These are phyloP conservation scores for Anastatica hierochuntica DNA, from an alignment of 345 rosid species.

Conservation along the genomic window DNA sequence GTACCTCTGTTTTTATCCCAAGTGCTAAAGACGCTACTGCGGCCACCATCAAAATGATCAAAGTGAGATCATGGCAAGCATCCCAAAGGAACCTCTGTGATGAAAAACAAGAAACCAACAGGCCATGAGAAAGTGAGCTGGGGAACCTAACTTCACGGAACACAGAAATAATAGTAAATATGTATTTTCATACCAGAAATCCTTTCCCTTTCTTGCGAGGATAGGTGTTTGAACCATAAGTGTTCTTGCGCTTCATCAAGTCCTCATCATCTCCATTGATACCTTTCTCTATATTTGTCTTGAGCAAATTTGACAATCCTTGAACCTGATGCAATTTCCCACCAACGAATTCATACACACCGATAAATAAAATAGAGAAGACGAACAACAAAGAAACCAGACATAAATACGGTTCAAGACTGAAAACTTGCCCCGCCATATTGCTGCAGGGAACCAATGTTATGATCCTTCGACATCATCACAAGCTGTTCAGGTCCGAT, in stretches of 20 bases:
- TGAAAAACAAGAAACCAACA: neutral
- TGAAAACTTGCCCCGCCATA: conserved; percentile 65
- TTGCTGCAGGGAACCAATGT: conserved; percentile 36
- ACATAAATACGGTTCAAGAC: neutral
- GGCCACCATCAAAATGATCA: conserved; percentile 84
- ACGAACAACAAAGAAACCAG: neutral
- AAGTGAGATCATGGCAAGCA: conserved; percentile 75
- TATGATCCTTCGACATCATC: conserved; percentile 65
- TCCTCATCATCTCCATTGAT: conserved; percentile 67
- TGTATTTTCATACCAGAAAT: conserved; percentile 53
- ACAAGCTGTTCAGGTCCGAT: conserved; percentile 72
- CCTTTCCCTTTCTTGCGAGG: conserved; percentile 86
- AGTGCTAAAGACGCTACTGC: conserved; percentile 79
- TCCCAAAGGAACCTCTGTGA: conserved; percentile 78
- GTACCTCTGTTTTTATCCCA: conserved; percentile 98
- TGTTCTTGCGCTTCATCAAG: conserved; percentile 44
- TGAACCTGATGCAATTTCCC: conserved; percentile 37
- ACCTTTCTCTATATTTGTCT: conserved; percentile 63
- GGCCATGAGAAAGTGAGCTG: neutral
- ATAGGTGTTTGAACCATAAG: conserved; percentile 83
- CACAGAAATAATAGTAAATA: neutral
- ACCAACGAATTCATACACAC: neutral
- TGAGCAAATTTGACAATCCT: conserved; percentile 52
- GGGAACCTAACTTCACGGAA: neutral
- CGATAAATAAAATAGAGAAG: neutral